Evolutionary conservation across 129 eudicot genomes (phyloP), one percentile per base, ranked within the genome.

Genomic region (Chrysanthemum makinoi): DNA sequence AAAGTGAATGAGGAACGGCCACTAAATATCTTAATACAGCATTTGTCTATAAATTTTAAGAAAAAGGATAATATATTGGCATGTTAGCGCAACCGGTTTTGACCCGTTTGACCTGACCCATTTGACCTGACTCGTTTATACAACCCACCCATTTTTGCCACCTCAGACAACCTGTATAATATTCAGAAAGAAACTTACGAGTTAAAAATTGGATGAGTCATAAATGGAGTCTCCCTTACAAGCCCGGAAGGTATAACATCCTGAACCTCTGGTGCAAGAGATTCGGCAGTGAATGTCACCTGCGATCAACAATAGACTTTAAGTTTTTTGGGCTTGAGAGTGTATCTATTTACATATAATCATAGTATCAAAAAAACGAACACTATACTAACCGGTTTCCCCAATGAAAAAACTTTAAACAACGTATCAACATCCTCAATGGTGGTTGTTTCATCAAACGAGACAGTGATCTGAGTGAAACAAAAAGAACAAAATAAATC

Each of bases 381-480:
- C 56, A 62, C 26, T 24, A 69, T 10, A 81, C 95, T 86, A 69
- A 87, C 96, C 44, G 86, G 82, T 63, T 83, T 92, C 62, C 96
- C 96, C 75, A 79, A 47, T 2, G 95, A 78, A 44, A 92, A 92
- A 53, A 92, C 88, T 71, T 83, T 84, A 72, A 92, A 92, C 68
- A 92, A 82, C 69, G 86, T 85, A 78, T 92, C 98, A 54, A 92
- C 98, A 74, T 92, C 96, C 68, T 89, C 98, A 39, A 92, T 80
- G 67, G 95, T 81, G 44, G 98, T 89, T 66, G 98, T 92, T 80
- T 92, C 98, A 78, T 92, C 98, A 78, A 92, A 92, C 60, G 98
- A 72, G 73, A 83, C 91, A 18, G 98, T 92, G 62, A 92, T 72
- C 98, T 92, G 85, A 77, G 69, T 59, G 33, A 51, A 83, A 77